These are phyloP conservation scores for Salix suchowensis DNA, from an alignment of 345 rosid species.

Conservation along the genomic window DNA sequence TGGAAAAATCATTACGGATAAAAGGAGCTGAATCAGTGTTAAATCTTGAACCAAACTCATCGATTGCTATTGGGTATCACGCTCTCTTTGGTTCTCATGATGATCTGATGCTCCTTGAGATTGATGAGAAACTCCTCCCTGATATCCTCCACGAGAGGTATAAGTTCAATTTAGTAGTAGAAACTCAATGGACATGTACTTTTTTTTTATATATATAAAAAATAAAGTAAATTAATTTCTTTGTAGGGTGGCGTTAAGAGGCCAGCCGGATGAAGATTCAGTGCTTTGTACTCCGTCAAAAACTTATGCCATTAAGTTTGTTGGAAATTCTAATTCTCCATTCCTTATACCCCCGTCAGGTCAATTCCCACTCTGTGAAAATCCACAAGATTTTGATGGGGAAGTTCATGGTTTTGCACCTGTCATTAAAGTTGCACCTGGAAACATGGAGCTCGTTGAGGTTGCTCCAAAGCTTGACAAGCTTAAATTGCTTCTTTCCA, in stretches of 20 bases:
- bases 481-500: conserved; percentile 58
- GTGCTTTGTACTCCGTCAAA: conserved; percentile 85
- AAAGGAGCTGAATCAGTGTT: conserved; percentile 61
- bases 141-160: conserved; percentile 66
- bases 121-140: conserved; percentile 56
- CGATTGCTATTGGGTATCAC: conserved; percentile 60
- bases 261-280: conserved; percentile 80
- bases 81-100: conserved; percentile 61
- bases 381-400: conserved; percentile 25
- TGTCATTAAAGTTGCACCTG: conserved; percentile 60
- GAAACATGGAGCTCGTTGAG: conserved; percentile 75
- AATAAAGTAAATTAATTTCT: neutral
- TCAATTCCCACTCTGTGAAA: conserved; percentile 14
- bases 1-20: conserved; percentile 3
- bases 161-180: neutral
- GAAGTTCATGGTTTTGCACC: conserved; percentile 27
- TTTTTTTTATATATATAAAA: neutral
- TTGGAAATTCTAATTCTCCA: conserved; percentile 74
- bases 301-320: conserved; percentile 76
- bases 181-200: neutral
- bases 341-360: conserved; percentile 65
- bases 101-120: conserved; percentile 71
- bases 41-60: conserved; percentile 45
- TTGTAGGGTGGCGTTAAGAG: conserved; percentile 67
- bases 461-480: conserved; percentile 82